phyloP scores from a whole-genome alignment of 805 yeast genomes.

The Tetrapisispora arboricola region DNA sequence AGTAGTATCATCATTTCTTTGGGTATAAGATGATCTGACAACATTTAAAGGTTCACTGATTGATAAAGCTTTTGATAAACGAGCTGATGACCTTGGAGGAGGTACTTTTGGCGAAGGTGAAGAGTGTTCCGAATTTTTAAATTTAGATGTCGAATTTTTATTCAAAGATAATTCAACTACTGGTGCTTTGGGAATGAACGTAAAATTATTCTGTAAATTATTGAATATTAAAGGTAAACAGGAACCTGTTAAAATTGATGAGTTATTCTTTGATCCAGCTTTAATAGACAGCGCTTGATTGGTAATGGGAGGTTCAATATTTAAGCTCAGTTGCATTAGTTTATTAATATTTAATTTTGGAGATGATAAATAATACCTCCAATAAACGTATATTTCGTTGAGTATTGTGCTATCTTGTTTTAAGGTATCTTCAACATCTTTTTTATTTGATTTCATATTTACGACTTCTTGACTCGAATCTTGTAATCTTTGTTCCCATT shows the following conservation, averaged over 20 bases:
- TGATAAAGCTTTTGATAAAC: constrained; percentile 10
- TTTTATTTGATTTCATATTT: constrained; percentile 6
- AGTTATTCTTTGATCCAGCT: constrained; percentile 37
- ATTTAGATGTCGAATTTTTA: not conserved
- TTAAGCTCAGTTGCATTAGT: constrained; percentile 55
- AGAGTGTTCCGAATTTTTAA: not conserved
- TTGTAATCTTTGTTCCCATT: constrained; percentile 69
- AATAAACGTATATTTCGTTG: constrained; percentile 21
- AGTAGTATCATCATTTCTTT: not conserved
- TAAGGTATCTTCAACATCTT: not conserved
- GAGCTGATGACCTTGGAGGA: constrained; percentile 19
- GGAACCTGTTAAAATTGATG: constrained; percentile 52
- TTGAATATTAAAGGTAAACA: constrained; percentile 58
- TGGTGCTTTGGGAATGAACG: constrained; percentile 43
- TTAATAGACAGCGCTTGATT: constrained; percentile 18
- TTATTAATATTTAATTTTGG: constrained; percentile 39
- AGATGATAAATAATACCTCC: constrained; percentile 22
- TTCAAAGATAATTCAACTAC: constrained; percentile 43
- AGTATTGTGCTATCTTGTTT: constrained; percentile 19
- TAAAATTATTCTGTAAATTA: constrained; percentile 43
- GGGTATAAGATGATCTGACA: not conserved
- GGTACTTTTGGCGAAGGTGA: constrained; percentile 1
- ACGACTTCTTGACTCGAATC: not conserved
- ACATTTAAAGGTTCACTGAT: constrained; percentile 8
- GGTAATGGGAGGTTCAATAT: constrained; percentile 46